phyloP scores from a whole-genome alignment of 768 basidiomycete genomes.

The Boletellus ananiceps region DNA sequence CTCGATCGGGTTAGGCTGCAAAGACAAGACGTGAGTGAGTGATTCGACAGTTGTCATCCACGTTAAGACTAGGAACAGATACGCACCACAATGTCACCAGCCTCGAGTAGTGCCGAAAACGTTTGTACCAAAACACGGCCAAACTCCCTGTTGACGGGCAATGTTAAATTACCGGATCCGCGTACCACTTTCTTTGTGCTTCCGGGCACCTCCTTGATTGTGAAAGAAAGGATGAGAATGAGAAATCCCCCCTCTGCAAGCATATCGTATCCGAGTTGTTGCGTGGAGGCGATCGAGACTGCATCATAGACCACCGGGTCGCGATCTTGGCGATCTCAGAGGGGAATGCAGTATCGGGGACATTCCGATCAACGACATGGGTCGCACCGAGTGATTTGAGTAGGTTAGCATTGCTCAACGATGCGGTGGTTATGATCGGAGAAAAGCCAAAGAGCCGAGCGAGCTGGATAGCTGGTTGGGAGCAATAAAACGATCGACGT shows the following conservation, averaged over 20 bases:
- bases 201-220: constrained; percentile 10
- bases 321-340: constrained; percentile 16
- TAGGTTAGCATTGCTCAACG: constrained; percentile 29
- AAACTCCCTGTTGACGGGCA: constrained; percentile 9
- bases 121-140: constrained; percentile 11
- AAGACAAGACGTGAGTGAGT: not conserved
- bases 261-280: constrained; percentile 29
- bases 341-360: constrained; percentile 8
- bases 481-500: too few species aligned
- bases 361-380: constrained; percentile 32
- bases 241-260: constrained; percentile 33
- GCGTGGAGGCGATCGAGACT: constrained; percentile 28
- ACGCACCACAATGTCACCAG: constrained; percentile 16
- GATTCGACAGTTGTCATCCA: not conserved
- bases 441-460: constrained; percentile 33
- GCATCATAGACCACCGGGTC: constrained; percentile 22
- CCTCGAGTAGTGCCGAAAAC: constrained; percentile 10
- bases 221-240: constrained; percentile 1
- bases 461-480: constrained; percentile 32
- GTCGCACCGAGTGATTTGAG: constrained; percentile 37
- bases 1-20: constrained; percentile 17
- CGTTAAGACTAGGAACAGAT: not conserved
- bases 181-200: constrained; percentile 15
- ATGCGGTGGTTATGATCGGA: constrained; percentile 39
- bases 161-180: constrained; percentile 9